These are phyloP conservation scores for Pythium aristosporum DNA, from an alignment of 352 stramenopile species.

Conservation along the genomic window DNA sequence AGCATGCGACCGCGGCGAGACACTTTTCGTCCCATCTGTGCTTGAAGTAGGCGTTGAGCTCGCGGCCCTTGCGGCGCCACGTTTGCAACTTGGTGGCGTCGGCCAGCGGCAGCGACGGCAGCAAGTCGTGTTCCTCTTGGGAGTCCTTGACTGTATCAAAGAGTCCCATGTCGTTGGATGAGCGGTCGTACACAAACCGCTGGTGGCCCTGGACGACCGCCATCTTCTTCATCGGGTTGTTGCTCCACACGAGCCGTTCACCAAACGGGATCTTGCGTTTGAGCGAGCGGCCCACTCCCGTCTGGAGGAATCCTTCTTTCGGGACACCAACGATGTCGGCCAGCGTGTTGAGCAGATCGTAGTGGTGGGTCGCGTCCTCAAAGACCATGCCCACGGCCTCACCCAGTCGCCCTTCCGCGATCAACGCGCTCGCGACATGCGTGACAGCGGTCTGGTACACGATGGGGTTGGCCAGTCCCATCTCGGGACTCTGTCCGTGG, in stretches of 20 bases:
- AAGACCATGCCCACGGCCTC: constrained; percentile 12
- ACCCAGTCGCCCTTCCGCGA: constrained; percentile 25
- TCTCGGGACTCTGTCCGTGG: constrained; percentile 45
- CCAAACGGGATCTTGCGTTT: constrained; percentile 38
- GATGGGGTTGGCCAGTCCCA: constrained; percentile 17
- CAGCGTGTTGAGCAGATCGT: constrained; percentile 30
- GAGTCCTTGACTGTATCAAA: constrained; percentile 41
- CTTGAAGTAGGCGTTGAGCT: constrained; percentile 54
- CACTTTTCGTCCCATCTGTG: constrained; percentile 46
- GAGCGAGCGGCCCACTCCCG: constrained; percentile 33
- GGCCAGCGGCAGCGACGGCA: constrained; percentile 20
- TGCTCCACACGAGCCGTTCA: constrained; percentile 46
- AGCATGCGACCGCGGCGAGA: constrained; percentile 30
- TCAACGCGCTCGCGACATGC: constrained; percentile 20
- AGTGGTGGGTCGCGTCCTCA: constrained; percentile 23
- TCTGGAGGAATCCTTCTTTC: constrained; percentile 23
- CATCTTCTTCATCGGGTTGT: constrained; percentile 55
- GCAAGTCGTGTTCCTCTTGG: constrained; percentile 38
- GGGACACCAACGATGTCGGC: constrained; percentile 27
- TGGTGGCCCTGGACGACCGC: constrained; percentile 34
- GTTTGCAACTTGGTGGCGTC: constrained; percentile 19
- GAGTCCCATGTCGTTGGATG: constrained; percentile 33
- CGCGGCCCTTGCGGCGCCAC: constrained; percentile 25
- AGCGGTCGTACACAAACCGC: constrained; percentile 44
- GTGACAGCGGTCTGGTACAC: constrained; percentile 31